Conservation (phyloP, 148 eudicot species). For the Silene latifolia region DNA sequence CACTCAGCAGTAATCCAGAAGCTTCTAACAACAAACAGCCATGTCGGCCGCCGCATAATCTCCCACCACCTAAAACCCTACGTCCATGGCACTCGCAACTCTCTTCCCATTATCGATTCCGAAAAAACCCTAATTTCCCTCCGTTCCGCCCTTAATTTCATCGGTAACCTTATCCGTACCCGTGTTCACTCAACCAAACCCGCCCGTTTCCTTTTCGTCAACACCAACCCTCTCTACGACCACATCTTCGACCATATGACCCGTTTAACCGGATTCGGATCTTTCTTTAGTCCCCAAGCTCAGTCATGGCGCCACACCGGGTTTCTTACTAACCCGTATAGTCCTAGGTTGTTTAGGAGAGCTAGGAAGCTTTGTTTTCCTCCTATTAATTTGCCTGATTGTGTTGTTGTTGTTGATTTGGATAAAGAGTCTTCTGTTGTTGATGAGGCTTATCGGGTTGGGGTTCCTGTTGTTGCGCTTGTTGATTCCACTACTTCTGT, state of each 20-base stretch:
- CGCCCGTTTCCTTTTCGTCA: slow-evolving; percentile 73
- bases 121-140: slow-evolving; percentile 89
- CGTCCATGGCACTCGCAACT: slow-evolving; percentile 61
- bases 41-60: slow-evolving; percentile 56
- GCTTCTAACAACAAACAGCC: slow-evolving; percentile 74
- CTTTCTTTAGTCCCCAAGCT: slow-evolving; percentile 39
- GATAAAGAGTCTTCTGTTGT: slow-evolving; percentile 67
- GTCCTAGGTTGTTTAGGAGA: slow-evolving; percentile 67
- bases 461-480: slow-evolving; percentile 76
- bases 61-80: slow-evolving; percentile 77
- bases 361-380: slow-evolving; percentile 61
- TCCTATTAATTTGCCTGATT: slow-evolving; percentile 60
- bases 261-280: slow-evolving; percentile 35
- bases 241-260: slow-evolving; percentile 74
- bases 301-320: slow-evolving; percentile 68
- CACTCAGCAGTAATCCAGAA: slow-evolving; percentile 81
- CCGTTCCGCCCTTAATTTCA: slow-evolving; percentile 71
- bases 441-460: slow-evolving; percentile 56
- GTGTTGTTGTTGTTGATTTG: slow-evolving; percentile 72
- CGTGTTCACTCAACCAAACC: slow-evolving; percentile 1
- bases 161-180: slow-evolving; percentile 41
- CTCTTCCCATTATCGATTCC: slow-evolving; percentile 61
- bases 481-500: slow-evolving; percentile 62
- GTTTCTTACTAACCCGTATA: slow-evolving; percentile 64
- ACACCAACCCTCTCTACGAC: slow-evolving; percentile 71